Conservation (phyloP, 352 stramenopile genomes). For the Phytophthora brassicae region DNA sequence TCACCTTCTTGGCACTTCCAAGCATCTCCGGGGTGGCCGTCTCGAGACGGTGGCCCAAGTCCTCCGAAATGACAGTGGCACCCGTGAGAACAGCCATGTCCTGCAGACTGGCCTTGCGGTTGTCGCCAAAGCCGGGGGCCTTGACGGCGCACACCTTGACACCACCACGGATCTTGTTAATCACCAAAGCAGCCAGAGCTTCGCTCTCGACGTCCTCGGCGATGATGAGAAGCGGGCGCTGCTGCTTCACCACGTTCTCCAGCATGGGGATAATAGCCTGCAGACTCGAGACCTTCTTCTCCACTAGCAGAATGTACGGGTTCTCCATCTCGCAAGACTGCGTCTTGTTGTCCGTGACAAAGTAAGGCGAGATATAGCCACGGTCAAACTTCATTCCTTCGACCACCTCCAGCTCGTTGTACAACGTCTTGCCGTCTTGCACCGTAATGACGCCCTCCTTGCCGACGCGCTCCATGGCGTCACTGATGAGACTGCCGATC, state of each 20-base stretch:
- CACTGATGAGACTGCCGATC: conserved; percentile 97
- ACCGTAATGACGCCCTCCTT: conserved; percentile 99
- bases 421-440: conserved; percentile 99
- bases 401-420: conserved; percentile 99
- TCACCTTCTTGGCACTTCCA: conserved; percentile 94
- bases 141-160: conserved; percentile 99
- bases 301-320: conserved; percentile 98
- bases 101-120: conserved; percentile 99
- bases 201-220: conserved; percentile 99
- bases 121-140: conserved; percentile 99
- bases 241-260: conserved; percentile 96
- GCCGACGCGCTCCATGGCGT: conserved; percentile 99
- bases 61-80: conserved; percentile 97
- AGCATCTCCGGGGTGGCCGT: conserved; percentile 95
- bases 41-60: conserved; percentile 99
- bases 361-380: conserved; percentile 99
- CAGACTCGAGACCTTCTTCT: conserved; percentile 99
- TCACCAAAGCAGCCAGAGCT: conserved; percentile 97
- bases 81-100: conserved; percentile 99
- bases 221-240: conserved; percentile 98
- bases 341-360: conserved; percentile 99
- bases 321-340: conserved; percentile 99
- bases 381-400: conserved; percentile 99
- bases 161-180: conserved; percentile 99
- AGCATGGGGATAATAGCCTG: conserved; percentile 97